Base-by-base conservation (phyloP, 345 rosid species). In the Barbarea vulgaris region DNA sequence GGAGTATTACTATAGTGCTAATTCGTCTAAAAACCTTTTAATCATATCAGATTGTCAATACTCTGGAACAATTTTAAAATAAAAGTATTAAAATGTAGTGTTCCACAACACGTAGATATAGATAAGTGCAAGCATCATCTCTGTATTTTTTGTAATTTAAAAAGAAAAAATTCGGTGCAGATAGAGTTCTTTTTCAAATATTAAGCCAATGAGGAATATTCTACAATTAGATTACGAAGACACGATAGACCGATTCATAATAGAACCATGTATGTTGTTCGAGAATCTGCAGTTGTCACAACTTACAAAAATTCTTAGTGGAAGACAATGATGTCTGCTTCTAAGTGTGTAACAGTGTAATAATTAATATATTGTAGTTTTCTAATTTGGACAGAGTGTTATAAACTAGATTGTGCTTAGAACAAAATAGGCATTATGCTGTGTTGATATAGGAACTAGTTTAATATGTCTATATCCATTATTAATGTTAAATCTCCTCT, bases 121-220 rank as follows among this genome's bases (percentile, higher is more conserved):
- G 74, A 76, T 68, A 75, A 60, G 62, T 68, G 56, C 79, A 68
- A 51, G 74, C 79, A 59, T 59, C 62, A 75, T 67, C 73, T 48
- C 54, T 58, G 28, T 48, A 15, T 59, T 37, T 46, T 8, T 65
- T 25, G 21, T 13, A 3, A 18, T 42, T 33, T 37, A 25, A 6
- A 5, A 9, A 15, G n/a, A n/a, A 55, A 22, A 60, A 22, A 37
- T 0, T 61, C 44, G 62, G 54, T 72, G 62, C 3, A 65, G 66
- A 57, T 47, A 58, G 44, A 48, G 18, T 19, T 75, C 59, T 67
- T 75, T 64, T 67, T 58, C 53, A 67, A 67, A 37, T 18, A 37
- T 17, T 67, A 67, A 50, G 73, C 73, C 73, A 67, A 27, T 48
- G 44, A 22, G 25, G 44, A 67, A 75, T 57, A 75, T 75, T 66